These are phyloP conservation scores for Coriaria nepalensis DNA, from an alignment of 306 rosid genomes.

Conservation along the genomic window DNA sequence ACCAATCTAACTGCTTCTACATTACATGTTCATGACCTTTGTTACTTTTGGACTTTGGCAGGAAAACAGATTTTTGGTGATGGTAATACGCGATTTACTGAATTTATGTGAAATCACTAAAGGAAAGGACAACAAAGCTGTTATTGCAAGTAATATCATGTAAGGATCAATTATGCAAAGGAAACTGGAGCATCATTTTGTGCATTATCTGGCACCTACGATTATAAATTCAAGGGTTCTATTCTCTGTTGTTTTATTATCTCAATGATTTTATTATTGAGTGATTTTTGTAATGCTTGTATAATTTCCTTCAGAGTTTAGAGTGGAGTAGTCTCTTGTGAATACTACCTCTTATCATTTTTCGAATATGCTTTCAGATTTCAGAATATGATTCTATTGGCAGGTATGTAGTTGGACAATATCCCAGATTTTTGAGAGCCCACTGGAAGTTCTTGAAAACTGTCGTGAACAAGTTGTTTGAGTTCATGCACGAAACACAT, in stretches of 20 bases:
- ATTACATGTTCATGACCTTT: constrained; percentile 3
- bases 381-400: constrained; percentile 9
- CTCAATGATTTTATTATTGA: too few species aligned
- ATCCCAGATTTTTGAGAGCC: constrained; percentile 90
- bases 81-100: constrained; percentile 94
- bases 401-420: constrained; percentile 99
- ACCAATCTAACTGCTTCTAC: too few species aligned
- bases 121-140: constrained; percentile 98
- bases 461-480: constrained; percentile 89
- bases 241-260: too few species aligned
- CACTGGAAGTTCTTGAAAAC: constrained; percentile 97
- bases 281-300: too few species aligned
- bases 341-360: too few species aligned
- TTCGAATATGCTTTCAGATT: too few species aligned
- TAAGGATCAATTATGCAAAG: constrained; percentile 20
- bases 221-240: too few species aligned
- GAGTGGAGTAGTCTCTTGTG: too few species aligned
- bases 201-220: not conserved
- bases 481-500: constrained; percentile 98
- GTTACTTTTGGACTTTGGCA: constrained; percentile 24
- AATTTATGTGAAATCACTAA: constrained; percentile 90
- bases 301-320: too few species aligned
- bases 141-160: constrained; percentile 97
- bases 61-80: constrained; percentile 98
- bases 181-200: constrained; percentile 3